phyloP scores from a whole-genome alignment of 1,139 yeast genomes.

The Protomyces pachydermus region DNA sequence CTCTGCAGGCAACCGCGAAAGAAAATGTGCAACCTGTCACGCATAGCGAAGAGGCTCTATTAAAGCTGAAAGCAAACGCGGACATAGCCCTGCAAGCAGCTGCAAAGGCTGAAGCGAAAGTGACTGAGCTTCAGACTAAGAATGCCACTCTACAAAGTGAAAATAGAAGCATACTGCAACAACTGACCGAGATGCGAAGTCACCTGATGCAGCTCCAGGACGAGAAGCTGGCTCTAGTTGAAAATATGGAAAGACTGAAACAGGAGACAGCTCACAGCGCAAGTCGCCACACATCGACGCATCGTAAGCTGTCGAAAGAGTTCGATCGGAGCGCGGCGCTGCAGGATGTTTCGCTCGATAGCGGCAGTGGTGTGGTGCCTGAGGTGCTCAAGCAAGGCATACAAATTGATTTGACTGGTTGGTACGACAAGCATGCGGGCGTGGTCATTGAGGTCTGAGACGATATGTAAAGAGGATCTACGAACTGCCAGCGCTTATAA shows the following conservation, averaged over 20 bases:
- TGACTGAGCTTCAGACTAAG: conserved; percentile 5
- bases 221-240: conserved; percentile 20
- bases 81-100: neutral
- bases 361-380: neutral
- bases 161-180: conserved; percentile 11
- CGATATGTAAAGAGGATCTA: neutral
- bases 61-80: neutral
- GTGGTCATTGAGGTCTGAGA: conserved; percentile 17
- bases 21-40: neutral
- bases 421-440: conserved; percentile 22
- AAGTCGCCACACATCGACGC: neutral
- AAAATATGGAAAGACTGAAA: conserved; percentile 4
- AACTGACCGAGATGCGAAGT: conserved; percentile 9
- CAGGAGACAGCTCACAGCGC: neutral
- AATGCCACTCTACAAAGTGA: conserved; percentile 10
- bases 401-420: conserved; percentile 14
- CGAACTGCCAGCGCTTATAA: neutral
- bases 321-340: conserved; percentile 7
- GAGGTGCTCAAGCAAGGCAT: conserved; percentile 1
- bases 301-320: conserved; percentile 8
- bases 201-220: conserved; percentile 20
- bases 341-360: conserved; percentile 9
- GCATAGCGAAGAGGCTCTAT: neutral
- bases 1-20: neutral
- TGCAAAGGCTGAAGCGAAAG: neutral